Percentiles rank a stretch among this genome's conserved stretches.
These are phyloP conservation scores for Aureobasidium sp. DNA, from an alignment of 2,329 filamentous ascomycete species.

Conservation along the genomic window DNA sequence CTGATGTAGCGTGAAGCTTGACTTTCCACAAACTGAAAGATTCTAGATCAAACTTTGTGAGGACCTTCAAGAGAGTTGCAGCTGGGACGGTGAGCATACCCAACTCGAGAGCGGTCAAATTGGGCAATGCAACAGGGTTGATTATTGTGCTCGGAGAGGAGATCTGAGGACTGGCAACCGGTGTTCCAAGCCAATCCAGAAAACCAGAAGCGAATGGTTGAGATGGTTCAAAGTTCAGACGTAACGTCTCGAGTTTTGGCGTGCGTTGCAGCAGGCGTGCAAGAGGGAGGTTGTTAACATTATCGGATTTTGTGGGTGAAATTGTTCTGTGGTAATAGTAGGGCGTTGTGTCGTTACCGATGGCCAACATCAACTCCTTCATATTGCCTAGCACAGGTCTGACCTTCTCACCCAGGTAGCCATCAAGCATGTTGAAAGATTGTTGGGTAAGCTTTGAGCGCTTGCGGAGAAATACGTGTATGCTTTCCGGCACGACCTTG, in stretches of 20 bases:
- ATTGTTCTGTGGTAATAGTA: neutral
- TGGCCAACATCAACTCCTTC: constrained; percentile 21
- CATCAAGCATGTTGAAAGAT: constrained; percentile 19
- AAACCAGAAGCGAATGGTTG: constrained; percentile 9
- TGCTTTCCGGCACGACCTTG: constrained; percentile 16
- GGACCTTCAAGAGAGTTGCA: constrained; percentile 16
- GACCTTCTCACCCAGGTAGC: constrained; percentile 5
- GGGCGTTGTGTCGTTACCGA: neutral
- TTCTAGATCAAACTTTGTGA: constrained; percentile 21
- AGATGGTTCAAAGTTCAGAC: constrained; percentile 22
- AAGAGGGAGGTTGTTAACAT: neutral
- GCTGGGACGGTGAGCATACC: constrained; percentile 17
- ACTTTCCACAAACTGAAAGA: constrained; percentile 23
- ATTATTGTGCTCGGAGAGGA: neutral
- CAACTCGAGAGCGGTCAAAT: constrained; percentile 19
- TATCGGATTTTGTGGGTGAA: neutral
- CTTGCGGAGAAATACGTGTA: constrained; percentile 25
- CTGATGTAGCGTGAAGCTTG: neutral
- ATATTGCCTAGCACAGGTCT: constrained; percentile 18
- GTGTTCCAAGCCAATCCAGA: constrained; percentile 2
- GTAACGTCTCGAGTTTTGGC: constrained; percentile 19
- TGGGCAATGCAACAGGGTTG: constrained; percentile 15
- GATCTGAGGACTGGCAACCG: neutral
- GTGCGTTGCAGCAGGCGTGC: constrained; percentile 21
- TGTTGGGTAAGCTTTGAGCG: neutral